Evolutionary conservation across 192 early-diverging fungal genomes (phyloP).

Genomic region (Gryganskiella cystojenkinii): DNA sequence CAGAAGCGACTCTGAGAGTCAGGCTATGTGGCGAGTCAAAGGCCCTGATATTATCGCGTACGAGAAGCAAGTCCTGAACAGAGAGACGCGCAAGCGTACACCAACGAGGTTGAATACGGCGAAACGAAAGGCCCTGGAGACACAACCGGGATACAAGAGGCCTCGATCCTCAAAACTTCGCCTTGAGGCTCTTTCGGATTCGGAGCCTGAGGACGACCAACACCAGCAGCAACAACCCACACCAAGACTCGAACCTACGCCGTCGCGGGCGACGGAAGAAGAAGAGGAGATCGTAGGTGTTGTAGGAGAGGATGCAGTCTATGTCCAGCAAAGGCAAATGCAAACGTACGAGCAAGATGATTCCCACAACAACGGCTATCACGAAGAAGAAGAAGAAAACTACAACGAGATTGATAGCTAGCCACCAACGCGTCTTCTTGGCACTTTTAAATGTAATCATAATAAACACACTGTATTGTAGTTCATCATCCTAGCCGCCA

Average conservation of each 20-base stretch:
- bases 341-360: not conserved
- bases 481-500: too few species aligned
- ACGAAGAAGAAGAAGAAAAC: too few species aligned
- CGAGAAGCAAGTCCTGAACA: not conserved
- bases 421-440: too few species aligned
- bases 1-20: not conserved
- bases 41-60: not conserved
- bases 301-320: too few species aligned
- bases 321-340: too few species aligned
- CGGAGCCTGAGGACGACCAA: not conserved
- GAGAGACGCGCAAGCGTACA: not conserved
- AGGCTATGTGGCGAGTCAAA: not conserved
- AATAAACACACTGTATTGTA: too few species aligned
- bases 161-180: slow-evolving; percentile 18
- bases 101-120: not conserved
- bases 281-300: too few species aligned
- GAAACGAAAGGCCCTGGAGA: not conserved
- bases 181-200: slow-evolving; percentile 16
- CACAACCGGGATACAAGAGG: not conserved
- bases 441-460: too few species aligned
- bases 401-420: too few species aligned
- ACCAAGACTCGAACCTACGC: too few species aligned
- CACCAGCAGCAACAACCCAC: too few species aligned
- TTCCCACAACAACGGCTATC: not conserved
- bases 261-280: too few species aligned